phyloP scores from a whole-genome alignment of 305 asterid genomes.

The Fraxinus baroniana region DNA sequence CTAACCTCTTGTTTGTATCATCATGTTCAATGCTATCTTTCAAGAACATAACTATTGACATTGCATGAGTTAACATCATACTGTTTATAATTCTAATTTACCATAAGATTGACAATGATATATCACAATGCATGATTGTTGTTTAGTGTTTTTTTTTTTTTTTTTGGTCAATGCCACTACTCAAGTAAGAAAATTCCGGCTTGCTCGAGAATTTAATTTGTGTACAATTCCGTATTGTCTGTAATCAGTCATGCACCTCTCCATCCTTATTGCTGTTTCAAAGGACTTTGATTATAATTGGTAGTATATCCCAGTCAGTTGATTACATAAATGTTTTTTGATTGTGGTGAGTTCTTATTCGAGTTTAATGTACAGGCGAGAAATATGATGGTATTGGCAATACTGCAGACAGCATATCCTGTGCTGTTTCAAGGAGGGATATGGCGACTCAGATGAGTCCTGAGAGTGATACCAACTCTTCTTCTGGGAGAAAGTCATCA shows the following conservation, averaged over 20 bases:
- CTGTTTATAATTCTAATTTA: neutral
- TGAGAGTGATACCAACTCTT: constrained; percentile 46
- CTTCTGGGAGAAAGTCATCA: constrained; percentile 44
- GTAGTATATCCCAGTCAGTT: neutral
- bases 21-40: neutral
- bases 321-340: neutral
- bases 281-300: neutral
- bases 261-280: neutral
- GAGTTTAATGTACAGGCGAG: constrained; percentile 33
- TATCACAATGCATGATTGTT: neutral
- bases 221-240: neutral
- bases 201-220: neutral
- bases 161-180: neutral
- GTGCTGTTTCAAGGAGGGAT: constrained; percentile 63
- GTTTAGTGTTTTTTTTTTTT: neutral
- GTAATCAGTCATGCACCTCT: neutral
- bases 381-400: constrained; percentile 39
- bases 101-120: neutral
- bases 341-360: neutral
- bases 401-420: constrained; percentile 52
- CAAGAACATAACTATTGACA: neutral
- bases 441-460: constrained; percentile 81
- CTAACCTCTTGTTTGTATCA: neutral
- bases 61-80: neutral
- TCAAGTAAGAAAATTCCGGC: neutral